Base-by-base conservation (phyloP, 139 green algal genomes). In the Micromonas commoda region DNA sequence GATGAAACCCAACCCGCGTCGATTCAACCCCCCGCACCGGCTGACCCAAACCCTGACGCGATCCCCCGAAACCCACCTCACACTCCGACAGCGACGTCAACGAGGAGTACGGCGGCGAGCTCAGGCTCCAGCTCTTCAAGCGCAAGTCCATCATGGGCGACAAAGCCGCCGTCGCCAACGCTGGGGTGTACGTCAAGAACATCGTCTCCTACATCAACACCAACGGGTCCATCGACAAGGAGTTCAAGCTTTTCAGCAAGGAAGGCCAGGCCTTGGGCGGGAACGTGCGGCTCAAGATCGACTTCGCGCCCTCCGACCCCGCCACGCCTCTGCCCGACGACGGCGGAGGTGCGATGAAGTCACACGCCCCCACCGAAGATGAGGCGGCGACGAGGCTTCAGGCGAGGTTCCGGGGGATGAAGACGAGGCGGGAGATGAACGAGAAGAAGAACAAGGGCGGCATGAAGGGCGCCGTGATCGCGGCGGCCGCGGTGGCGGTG, bases 341-440 rank as follows among this genome's bases (percentile, higher is more conserved):
- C 28, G 63, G 34, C 20, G 24, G 24, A 3, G 23, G 23, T 1
- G 63, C 31, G n/a, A 70, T 39, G n/a, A 26, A 70, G 1, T 23
- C 28, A 26, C 28, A 70, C 2, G 24, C 31, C 1, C 20, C 24
- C 1, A 70, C 31, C 16, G 63, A 70, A 32, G 63, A 70, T 16
- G 63, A 34, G 20, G 63, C 63, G 63, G 63, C 63, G 63, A 70
- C 28, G 63, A 70, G 34, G 63, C 28, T 70, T 28, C 63, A 70
- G 31, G 34, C 21, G 20, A 3, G n/a, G 63, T 70, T 28, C 1
- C 28, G 63, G 20, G 31, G 31, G 63, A 70, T 37, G 34, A 31
- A 68, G 61, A 32, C 28, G 28, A 1, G 31, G 20, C n/a, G 1
- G 1, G 31, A 70, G 63, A 28, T 39, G 0, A 33, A 2, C 2